Evolutionary conservation across 306 rosid species (phyloP).

Genomic region (Oemleria cerasiformis): DNA sequence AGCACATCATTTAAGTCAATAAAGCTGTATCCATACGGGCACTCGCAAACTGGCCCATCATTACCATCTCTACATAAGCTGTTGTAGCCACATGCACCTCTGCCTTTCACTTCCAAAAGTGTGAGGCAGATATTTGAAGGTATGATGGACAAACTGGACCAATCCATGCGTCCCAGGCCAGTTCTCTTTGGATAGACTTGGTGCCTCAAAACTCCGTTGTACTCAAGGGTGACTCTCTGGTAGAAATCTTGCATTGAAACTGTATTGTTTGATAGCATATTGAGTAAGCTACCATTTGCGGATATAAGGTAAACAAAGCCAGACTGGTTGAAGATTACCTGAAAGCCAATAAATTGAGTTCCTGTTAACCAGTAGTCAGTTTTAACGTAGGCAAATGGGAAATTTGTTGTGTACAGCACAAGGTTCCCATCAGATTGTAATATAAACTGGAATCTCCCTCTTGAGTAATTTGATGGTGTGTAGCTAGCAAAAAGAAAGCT

Average conservation of each 20-base stretch:
- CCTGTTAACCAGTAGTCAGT: neutral
- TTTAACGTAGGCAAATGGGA: slow-evolving; percentile 23
- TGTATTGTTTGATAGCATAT: neutral
- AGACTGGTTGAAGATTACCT: slow-evolving; percentile 38
- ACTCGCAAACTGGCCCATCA: slow-evolving; percentile 8
- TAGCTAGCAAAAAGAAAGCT: slow-evolving; percentile 21
- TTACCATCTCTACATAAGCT: slow-evolving; percentile 18
- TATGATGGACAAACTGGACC: neutral
- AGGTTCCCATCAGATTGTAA: slow-evolving; percentile 17
- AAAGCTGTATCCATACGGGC: slow-evolving; percentile 3
- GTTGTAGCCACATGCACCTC: slow-evolving; percentile 40
- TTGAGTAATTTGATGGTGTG: slow-evolving; percentile 29
- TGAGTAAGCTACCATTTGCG: slow-evolving; percentile 6
- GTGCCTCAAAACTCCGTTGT: slow-evolving; percentile 48
- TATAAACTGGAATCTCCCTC: slow-evolving; percentile 44
- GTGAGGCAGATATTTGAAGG: slow-evolving; percentile 33
- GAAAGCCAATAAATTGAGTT: neutral
- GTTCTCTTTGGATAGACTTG: slow-evolving; percentile 32
- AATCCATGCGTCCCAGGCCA: neutral
- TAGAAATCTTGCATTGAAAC: slow-evolving; percentile 18
- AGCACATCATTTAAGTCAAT: slow-evolving; percentile 22
- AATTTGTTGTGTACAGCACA: slow-evolving; percentile 26
- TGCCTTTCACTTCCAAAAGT: neutral
- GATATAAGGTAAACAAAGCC: slow-evolving; percentile 30
- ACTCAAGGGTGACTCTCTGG: slow-evolving; percentile 56